phyloP scores from a whole-genome alignment of 2,329 filamentous ascomycete species.

The Pseudonectria buxi region DNA sequence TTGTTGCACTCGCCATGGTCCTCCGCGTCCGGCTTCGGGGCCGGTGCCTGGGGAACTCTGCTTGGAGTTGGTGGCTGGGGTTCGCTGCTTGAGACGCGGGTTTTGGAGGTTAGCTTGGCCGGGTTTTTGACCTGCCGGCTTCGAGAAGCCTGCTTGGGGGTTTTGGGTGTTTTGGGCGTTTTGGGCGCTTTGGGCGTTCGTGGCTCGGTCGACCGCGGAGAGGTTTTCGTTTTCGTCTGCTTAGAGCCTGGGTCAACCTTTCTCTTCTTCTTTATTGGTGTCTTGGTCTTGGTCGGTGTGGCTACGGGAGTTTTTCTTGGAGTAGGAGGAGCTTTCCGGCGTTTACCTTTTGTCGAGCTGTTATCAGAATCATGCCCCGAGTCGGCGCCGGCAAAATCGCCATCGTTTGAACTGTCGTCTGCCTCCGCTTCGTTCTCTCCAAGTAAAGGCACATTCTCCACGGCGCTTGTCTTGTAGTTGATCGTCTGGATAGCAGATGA shows the following conservation, averaged over 20 bases:
- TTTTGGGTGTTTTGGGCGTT: conserved; percentile 7
- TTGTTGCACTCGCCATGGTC: too few relatives aligned
- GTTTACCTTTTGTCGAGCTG: conserved; percentile 29
- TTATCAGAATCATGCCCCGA: conserved; percentile 25
- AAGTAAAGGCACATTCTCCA: conserved; percentile 12
- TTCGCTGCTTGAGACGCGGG: too few relatives aligned
- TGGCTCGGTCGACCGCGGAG: conserved; percentile 8
- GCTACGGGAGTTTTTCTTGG: conserved; percentile 17
- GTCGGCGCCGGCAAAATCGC: conserved; percentile 28
- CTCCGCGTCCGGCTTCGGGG: too few relatives aligned
- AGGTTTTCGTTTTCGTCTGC: conserved; percentile 22
- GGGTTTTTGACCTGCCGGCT: too few relatives aligned
- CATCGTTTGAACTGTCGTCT: conserved; percentile 23
- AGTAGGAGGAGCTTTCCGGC: conserved; percentile 18
- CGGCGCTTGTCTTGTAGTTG: conserved; percentile 27
- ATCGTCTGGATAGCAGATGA: conserved; percentile 25
- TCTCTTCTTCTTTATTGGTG: conserved; percentile 12
- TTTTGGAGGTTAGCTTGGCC: too few relatives aligned
- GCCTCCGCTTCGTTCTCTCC: conserved; percentile 22
- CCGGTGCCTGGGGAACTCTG: too few relatives aligned
- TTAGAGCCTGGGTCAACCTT: conserved; percentile 27
- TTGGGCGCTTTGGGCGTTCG: conserved; percentile 3
- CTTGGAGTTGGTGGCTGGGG: too few relatives aligned
- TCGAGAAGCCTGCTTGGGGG: too few relatives aligned
- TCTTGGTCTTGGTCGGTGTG: conserved; percentile 16